A percentile compares a stretch with the other conserved stretches of the same genome.
Evolutionary conservation across 345 rosid genomes (phyloP).

Genomic region (Rhizophora apiculata): DNA sequence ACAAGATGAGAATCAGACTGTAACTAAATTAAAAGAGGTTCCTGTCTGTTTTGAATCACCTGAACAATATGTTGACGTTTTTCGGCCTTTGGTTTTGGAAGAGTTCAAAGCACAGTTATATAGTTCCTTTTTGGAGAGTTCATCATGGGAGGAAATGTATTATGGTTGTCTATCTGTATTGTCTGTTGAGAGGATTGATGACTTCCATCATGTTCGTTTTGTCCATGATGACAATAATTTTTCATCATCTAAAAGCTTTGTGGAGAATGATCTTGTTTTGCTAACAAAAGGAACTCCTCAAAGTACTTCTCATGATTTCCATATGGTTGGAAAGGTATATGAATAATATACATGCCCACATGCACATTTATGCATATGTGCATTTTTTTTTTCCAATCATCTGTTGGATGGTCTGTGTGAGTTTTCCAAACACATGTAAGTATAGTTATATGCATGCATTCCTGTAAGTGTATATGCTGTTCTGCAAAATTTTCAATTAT

Average conservation of each 20-base stretch:
- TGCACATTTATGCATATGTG: too few species aligned
- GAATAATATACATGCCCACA: too few species aligned
- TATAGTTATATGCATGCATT: not conserved
- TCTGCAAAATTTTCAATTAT: too few species aligned
- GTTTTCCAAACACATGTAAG: not conserved
- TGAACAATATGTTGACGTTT: slow-evolving; percentile 74
- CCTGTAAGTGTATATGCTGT: not conserved
- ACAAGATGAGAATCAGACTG: slow-evolving; percentile 40
- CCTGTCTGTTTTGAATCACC: slow-evolving; percentile 80
- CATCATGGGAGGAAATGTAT: slow-evolving; percentile 77
- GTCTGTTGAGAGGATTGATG: slow-evolving; percentile 92
- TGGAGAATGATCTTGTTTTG: slow-evolving; percentile 88
- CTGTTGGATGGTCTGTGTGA: slow-evolving; percentile 2
- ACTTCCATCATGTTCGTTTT: slow-evolving; percentile 90
- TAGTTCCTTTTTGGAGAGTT: slow-evolving; percentile 73
- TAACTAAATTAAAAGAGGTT: slow-evolving; percentile 64
- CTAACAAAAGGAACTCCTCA: slow-evolving; percentile 74
- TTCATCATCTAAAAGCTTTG: slow-evolving; percentile 56
- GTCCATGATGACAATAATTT: slow-evolving; percentile 69
- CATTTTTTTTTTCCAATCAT: not conserved
- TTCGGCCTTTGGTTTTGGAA: slow-evolving; percentile 87
- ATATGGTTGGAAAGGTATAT: slow-evolving; percentile 88
- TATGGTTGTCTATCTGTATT: slow-evolving; percentile 75
- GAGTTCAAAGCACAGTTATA: slow-evolving; percentile 95
- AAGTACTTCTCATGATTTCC: slow-evolving; percentile 47